These are phyloP conservation scores for Cydonia oblonga DNA, from an alignment of 331 rosid genomes.

Conservation along the genomic window DNA sequence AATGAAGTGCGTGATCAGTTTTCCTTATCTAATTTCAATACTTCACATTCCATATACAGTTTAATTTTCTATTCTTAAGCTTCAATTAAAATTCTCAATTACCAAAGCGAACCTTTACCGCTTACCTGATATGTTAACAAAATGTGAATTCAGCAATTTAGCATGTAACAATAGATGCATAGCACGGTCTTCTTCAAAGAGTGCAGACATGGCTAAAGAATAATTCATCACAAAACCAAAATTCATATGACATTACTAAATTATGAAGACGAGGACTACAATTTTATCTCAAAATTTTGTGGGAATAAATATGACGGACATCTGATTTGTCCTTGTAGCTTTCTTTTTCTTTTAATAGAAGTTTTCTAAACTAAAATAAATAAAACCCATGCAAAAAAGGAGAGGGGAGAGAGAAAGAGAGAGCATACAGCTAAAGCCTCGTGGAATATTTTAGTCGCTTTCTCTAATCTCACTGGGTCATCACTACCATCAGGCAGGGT, in stretches of 20 bases:
- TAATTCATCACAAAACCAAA: not conserved
- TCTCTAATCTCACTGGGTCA: slow-evolving; percentile 62
- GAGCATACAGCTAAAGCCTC: slow-evolving; percentile 48
- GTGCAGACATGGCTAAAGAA: not conserved
- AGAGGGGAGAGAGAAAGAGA: not conserved
- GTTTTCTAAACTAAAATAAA: not conserved
- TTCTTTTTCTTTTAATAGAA: not conserved
- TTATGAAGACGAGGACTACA: not conserved
- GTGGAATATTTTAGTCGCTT: slow-evolving; percentile 51
- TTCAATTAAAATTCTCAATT: not conserved
- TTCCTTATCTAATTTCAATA: not conserved
- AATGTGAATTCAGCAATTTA: not conserved
- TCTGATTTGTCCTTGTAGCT: not conserved
- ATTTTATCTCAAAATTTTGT: not conserved
- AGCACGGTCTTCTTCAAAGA: not conserved
- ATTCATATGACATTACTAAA: not conserved
- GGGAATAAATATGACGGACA: not conserved
- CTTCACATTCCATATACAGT: not conserved
- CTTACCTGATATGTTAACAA: not conserved
- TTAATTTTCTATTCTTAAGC: not conserved
- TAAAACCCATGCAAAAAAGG: not conserved
- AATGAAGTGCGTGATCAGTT: not conserved
- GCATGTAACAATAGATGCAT: not conserved
- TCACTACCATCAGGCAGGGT: slow-evolving; percentile 59
- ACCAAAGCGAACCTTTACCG: not conserved